Base-by-base conservation (phyloP, 257 asterid genomes). In the Nicotiana otophora region DNA sequence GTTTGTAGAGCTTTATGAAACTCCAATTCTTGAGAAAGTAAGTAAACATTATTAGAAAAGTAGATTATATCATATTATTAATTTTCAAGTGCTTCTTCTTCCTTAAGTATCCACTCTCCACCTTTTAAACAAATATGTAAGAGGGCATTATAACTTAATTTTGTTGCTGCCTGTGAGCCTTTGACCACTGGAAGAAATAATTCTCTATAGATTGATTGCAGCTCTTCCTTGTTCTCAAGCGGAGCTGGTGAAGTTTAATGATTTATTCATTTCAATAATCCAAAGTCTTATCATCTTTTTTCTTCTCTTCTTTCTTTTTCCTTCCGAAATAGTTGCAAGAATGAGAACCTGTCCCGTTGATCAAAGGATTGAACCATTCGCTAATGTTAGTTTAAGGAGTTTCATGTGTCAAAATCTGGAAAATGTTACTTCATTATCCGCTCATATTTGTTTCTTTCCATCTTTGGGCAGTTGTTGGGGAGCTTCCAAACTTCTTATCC, bases 11-110 rank as follows among this genome's bases (percentile, higher is more conserved):
- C 94, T 96, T 76, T 96, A 96, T 34, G 94, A 94, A 83, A 82
- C 90, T 23, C 98, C 98, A 51, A 84, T 96, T 70, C 97, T 96
- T 7, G 98, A 96, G 91, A 93, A 94, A 87, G 99, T 96, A 91
- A 85, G 83, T 31, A 51, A 16, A 1, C 63, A 48, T 51, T 14
- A 48, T 15, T 3, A 6, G 26, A 28, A 5, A 75, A 51, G 63
- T 75, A 75, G 63, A 28, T 23, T 26, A 75, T 51, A 26, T 16
- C 79, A 46, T 16, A 4, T 48, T 75, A 75, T 72, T 15, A 15
- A 26, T 75, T 75, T 8, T 46, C 58, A 53, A 51, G 42, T 74
- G 80, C 58, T 74, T 51, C 26, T 51, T 23, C 4, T 48, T 3
- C 51, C 80, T 15, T 51, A 51, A 14, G 42, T 23, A 23, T 48